Conservation (phyloP, 148 eudicot species). For the Rhododendron williamsianum region DNA sequence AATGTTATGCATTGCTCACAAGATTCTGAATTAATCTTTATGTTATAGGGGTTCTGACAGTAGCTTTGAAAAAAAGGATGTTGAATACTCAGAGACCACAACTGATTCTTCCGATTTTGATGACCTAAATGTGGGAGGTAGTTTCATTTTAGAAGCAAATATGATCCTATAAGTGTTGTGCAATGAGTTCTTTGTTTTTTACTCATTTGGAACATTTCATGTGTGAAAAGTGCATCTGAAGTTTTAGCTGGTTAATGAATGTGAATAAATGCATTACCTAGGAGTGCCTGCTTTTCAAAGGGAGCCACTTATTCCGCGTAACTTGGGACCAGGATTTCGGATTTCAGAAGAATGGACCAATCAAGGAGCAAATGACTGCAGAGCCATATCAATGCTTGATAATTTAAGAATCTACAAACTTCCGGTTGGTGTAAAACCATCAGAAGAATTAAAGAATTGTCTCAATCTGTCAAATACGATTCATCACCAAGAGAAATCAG, state of each 20-base stretch:
- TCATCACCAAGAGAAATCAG: slow-evolving; percentile 21
- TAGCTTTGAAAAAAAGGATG: slow-evolving; percentile 25
- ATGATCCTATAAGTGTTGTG: background rate
- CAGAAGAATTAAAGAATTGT: slow-evolving; percentile 36
- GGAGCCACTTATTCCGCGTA: slow-evolving; percentile 39
- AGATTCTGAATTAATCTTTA: background rate
- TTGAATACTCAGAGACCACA: slow-evolving; percentile 25
- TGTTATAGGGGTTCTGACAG: slow-evolving; percentile 28
- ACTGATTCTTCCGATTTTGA: slow-evolving; percentile 21
- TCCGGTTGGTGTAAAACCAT: slow-evolving; percentile 75
- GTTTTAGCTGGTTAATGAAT: background rate
- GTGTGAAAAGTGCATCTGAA: background rate
- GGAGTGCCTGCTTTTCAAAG: slow-evolving; percentile 40
- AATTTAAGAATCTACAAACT: slow-evolving; percentile 47
- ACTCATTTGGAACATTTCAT: background rate
- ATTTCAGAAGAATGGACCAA: slow-evolving; percentile 27
- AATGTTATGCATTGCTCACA: background rate
- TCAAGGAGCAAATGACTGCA: slow-evolving; percentile 32
- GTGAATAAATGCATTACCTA: slow-evolving; percentile 17
- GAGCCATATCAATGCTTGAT: slow-evolving; percentile 36
- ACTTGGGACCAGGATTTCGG: slow-evolving; percentile 33
- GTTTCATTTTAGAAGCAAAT: background rate
- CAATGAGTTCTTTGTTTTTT: background rate
- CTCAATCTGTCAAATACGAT: slow-evolving; percentile 24
- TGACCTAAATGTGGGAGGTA: slow-evolving; percentile 45